Base-by-base conservation (phyloP, 2,329 filamentous ascomycete species). In the Arachnomyces sp. region DNA sequence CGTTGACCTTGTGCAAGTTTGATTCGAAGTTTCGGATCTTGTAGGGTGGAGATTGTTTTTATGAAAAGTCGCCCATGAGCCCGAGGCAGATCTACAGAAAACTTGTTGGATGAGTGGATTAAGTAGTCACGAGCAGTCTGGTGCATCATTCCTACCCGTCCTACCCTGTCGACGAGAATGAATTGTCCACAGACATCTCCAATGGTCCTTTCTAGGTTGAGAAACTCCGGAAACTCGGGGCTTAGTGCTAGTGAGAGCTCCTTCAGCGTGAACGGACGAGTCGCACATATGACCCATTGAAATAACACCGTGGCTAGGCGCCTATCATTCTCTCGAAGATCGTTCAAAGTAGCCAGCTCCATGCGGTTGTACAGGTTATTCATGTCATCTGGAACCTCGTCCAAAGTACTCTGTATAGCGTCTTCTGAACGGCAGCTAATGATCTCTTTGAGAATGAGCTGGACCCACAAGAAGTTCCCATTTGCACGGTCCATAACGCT, bases 301-400 rank as follows among this genome's bases (percentile, higher is more conserved):
- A 59, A 38, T 9, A 58, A 45, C 9, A 15, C 36, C 35, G 40
- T 44, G 14, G 44, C 51, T 30, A 51, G 16, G 12, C 14, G 36
- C n/a, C 15, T 32, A 30, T 28, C 28, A 12, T 11, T 32, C 28
- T 15, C 30, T 40, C 29, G 38, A 5, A 28, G 31, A 13, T 15
- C 41, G n/a, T 37, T 31, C 14, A 40, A 40, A 15, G 53, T 40
- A 2, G 42, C 28, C 28, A 28, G 33, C 13, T 49, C 51, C 53
- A 59, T 60, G 6, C 50, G 48, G 21, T 47, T 12, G 40, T 60
- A 60, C 28, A 59, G 35, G 12, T 40, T 34, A 25, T 47, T 47
- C 52, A 60, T 53, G 11, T 49, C 53, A 16, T 16, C 21, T 3
- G 57, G 57, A 5, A 59, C 34, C 8, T 52, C 31, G 5, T 49